Evolutionary conservation across 208 protist genomes (phyloP).

Genomic region (Leishmania tarentolae): DNA sequence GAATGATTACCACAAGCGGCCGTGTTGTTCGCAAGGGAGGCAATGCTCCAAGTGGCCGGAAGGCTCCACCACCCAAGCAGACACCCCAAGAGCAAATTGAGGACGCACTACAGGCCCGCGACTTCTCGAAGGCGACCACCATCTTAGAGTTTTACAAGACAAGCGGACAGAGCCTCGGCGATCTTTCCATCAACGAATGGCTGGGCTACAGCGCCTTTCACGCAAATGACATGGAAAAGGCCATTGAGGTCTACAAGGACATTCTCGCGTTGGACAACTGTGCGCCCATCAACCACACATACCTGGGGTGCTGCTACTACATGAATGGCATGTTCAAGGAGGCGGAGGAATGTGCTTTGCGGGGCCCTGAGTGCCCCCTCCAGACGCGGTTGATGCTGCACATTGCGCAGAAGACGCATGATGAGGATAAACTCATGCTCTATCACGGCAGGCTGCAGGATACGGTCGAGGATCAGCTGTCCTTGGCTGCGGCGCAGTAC

Average conservation of each 20-base stretch:
- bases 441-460: conserved; percentile 93
- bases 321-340: conserved; percentile 87
- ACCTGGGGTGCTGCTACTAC: conserved; percentile 88
- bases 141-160: conserved; percentile 92
- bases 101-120: conserved; percentile 82
- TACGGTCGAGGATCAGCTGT: conserved; percentile 93
- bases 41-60: conserved; percentile 25
- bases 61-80: conserved; percentile 35
- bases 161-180: conserved; percentile 69
- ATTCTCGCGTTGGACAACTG: conserved; percentile 62
- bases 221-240: conserved; percentile 93
- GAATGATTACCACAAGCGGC: conserved; percentile 75
- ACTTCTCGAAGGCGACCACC: conserved; percentile 90
- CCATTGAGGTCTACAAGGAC: conserved; percentile 90
- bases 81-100: conserved; percentile 85
- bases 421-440: conserved; percentile 93
- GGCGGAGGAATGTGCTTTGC: conserved; percentile 88
- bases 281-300: conserved; percentile 75
- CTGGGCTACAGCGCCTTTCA: conserved; percentile 95
- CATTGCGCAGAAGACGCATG: conserved; percentile 91
- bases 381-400: conserved; percentile 96
- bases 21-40: conserved; percentile 70
- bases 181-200: conserved; percentile 89
- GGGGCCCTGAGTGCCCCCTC: conserved; percentile 75
- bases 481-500: conserved; percentile 95